Conservation (phyloP, 1,284 basidiomycete genomes). For the Leucoagaricus sp. region DNA sequence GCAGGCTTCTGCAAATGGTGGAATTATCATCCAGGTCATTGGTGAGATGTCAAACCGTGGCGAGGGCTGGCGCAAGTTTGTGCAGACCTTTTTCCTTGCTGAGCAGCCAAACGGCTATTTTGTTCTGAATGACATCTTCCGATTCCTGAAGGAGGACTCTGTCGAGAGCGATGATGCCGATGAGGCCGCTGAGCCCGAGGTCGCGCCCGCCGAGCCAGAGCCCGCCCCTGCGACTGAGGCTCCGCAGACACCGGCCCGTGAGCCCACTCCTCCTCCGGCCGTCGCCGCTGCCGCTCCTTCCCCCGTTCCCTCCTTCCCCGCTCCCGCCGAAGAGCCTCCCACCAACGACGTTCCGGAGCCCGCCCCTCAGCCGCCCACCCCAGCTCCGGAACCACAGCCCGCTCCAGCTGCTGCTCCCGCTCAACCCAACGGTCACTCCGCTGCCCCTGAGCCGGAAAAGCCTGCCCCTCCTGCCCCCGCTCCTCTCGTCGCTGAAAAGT, state of each 20-base stretch:
- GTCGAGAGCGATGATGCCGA: slow-evolving; percentile 76
- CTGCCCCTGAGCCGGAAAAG: slow-evolving; percentile 29
- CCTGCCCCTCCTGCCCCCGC: slow-evolving; percentile 27
- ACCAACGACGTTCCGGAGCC: slow-evolving; percentile 38
- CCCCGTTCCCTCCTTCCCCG: slow-evolving; percentile 35
- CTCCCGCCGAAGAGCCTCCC: slow-evolving; percentile 38
- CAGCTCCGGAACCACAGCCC: slow-evolving; percentile 39
- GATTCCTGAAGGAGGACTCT: slow-evolving; percentile 95
- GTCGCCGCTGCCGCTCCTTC: slow-evolving; percentile 31
- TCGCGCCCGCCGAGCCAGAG: slow-evolving; percentile 31
- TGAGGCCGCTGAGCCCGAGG: slow-evolving; percentile 36
- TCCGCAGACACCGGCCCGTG: slow-evolving; percentile 35
- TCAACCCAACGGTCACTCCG: slow-evolving; percentile 34
- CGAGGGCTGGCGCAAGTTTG: slow-evolving; percentile 96
- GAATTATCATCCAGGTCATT: slow-evolving; percentile 99
- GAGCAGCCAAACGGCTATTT: slow-evolving; percentile 99
- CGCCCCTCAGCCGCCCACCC: slow-evolving; percentile 33
- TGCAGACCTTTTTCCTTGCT: slow-evolving; percentile 99
- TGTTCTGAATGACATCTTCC: slow-evolving; percentile 99
- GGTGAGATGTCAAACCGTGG: slow-evolving; percentile 96
- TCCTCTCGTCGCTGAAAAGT: slow-evolving; percentile 31
- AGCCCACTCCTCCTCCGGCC: slow-evolving; percentile 37
- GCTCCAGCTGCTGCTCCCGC: slow-evolving; percentile 29
- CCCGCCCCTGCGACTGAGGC: slow-evolving; percentile 23
- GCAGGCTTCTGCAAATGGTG: slow-evolving; percentile 90